These are phyloP conservation scores for Nannizziopsis barbatae DNA, from an alignment of 2,329 filamentous ascomycete genomes.

Conservation along the genomic window DNA sequence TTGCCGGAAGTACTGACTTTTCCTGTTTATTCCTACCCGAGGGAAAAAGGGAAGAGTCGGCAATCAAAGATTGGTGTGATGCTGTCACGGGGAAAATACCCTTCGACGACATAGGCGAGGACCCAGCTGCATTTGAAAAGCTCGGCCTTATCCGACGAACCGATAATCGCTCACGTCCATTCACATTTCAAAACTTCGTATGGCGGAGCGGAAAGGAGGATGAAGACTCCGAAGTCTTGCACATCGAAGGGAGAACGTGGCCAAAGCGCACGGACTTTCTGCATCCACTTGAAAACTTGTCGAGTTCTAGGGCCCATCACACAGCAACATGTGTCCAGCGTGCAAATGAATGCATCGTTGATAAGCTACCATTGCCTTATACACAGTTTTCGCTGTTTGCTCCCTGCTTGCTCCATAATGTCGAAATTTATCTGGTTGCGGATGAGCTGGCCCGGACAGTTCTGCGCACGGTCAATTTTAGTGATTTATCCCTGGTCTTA, in stretches of 20 bases:
- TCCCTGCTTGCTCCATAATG: conserved; percentile 59
- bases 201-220: conserved; percentile 10
- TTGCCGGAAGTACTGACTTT: conserved; percentile 15
- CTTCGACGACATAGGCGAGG: conserved; percentile 6
- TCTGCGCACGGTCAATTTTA: conserved; percentile 44
- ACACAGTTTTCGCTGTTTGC: conserved; percentile 49
- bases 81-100: conserved; percentile 15
- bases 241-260: conserved; percentile 21
- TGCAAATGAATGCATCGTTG: conserved; percentile 22
- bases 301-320: conserved; percentile 16
- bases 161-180: conserved; percentile 15
- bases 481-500: conserved; percentile 45
- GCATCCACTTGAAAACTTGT: conserved; percentile 17
- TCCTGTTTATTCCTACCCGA: conserved; percentile 19
- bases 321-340: conserved; percentile 17
- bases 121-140: conserved; percentile 4
- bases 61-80: conserved; percentile 16
- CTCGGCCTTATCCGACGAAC: conserved; percentile 17
- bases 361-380: conserved; percentile 37
- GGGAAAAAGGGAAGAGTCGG: neutral
- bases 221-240: conserved; percentile 14
- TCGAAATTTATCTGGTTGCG: conserved; percentile 56
- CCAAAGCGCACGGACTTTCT: conserved; percentile 28
- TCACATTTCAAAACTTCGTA: conserved; percentile 15
- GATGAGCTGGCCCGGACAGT: conserved; percentile 47